Evolutionary conservation across 1,284 basidiomycete species (phyloP), one percentile per base, ranked within the genome.

Genomic region (Trichosporon faecale): DNA sequence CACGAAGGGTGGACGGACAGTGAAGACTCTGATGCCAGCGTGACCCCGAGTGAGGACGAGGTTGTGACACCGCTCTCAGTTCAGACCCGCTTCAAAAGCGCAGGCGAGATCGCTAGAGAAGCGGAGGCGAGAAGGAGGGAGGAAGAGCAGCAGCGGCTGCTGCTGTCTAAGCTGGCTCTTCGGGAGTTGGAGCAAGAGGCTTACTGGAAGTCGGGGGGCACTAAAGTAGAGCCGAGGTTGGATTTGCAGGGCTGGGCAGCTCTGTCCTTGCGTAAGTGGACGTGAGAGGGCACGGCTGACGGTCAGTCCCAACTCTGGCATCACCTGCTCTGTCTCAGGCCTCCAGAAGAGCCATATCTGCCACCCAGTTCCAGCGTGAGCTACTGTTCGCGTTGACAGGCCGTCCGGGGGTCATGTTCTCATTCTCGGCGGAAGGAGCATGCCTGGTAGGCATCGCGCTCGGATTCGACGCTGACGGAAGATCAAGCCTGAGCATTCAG

Each of bases 1-100:
- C 69, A 55, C 21, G 70, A 75, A 14, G 79, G 79, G n/a, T 80
- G 79, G 78, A 78, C 79, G 6, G 79, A 79, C 18, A 76, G 74
- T 27, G 77, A 78, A 1, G 70, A 66, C 16, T 70, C 65, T 11
- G 35, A 46, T 2, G 18, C 29, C 21, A 61, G 55, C 49, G 7
- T 12, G 7, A 69, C 68, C 0, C n/a, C 57, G n/a, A 73, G 70
- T 37, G 76, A 75, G n/a, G 72, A 75, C 27, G 66, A 71, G 37
- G 61, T 74, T 25, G 67, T 73, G n/a, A 75, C 73, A 12, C 72
- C 74, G 0, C 52, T 63, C 0, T 37, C 52, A 11, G 46, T 61
- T 33, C 18, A 29, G 7, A 29, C 44, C 16, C 44, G 44, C 2
- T n/a, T 2, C 37, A 27, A 61, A 18, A 40, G 46, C 25, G 25